Base-by-base conservation (phyloP, 75 land plant species). In the Isoetes taiwanensis region DNA sequence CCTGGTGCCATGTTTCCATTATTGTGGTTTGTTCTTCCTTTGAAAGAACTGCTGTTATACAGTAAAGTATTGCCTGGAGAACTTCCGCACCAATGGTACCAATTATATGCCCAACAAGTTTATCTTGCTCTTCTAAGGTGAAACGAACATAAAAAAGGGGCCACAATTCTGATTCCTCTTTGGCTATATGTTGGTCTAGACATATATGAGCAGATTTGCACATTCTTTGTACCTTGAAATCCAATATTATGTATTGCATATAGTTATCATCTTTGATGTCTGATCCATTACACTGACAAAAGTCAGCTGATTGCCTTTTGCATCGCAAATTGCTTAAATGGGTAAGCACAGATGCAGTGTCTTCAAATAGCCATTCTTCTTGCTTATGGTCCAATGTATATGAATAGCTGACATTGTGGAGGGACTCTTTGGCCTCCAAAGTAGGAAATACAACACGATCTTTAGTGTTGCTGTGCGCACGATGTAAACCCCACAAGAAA, bases 361-460 rank as follows among this genome's bases (percentile, higher is more conserved):
- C 77, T 33, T 59, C 40, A 32, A 84, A 84, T 2, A 74, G 66
- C 28, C 72, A 54, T 12, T 62, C 71, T 55, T 84, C 84, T 52
- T 80, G 65, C 56, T 80, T 75, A 57, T 84, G 89, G 54, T 84
- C 89, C 40, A 84, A 76, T 10, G 66, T 56, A 29, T 84, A 80
- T 12, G 89, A 80, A 40, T 68, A 66, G 64, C 84, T 78, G 3
- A 80, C 74, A 54, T 84, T 84, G 43, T 75, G 78, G 30, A 72
- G 63, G 61, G 72, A 67, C 30, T 71, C 89, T 68, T 72, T 80
- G 4, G 78, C 72, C 59, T 84, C 84, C 21, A 84, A 43, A 25
- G 81, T 84, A 32, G 89, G 89, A 78, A 84, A 84, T 2, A 79
- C 84, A 31, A 84, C 70, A 19, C 75, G 76, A 71, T 84, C 89